Percentiles rank a stretch among this genome's conserved stretches.
Conservation (phyloP, 2,329 filamentous ascomycete species). For the Colletotrichum chrysophilum region DNA sequence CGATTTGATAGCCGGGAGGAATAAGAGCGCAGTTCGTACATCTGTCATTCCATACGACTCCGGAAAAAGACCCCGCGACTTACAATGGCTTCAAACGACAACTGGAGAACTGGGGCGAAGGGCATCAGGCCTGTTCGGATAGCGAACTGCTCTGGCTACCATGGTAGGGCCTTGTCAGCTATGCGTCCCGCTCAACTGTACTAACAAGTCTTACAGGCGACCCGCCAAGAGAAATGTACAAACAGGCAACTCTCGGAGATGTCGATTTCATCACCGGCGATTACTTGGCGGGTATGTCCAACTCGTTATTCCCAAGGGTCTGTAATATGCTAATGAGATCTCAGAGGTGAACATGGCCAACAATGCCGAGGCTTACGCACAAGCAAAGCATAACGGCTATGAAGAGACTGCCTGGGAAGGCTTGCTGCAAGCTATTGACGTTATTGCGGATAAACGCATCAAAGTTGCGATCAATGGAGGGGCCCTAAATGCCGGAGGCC, state of each 20-base stretch:
- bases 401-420: background rate
- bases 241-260: background rate
- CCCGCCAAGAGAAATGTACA: background rate
- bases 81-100: rapidly evolving
- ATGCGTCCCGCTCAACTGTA: rapidly evolving
- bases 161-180: background rate
- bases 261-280: background rate
- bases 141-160: background rate
- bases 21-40: background rate
- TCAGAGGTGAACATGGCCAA: background rate
- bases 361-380: background rate
- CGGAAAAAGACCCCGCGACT: background rate
- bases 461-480: background rate
- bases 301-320: background rate
- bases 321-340: background rate
- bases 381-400: background rate
- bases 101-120: rapidly evolving
- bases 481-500: background rate
- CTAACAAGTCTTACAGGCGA: background rate
- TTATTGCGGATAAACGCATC: background rate
- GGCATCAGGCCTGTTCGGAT: background rate
- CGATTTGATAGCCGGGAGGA: background rate
- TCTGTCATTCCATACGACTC: rapidly evolving
- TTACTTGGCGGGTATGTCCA: background rate
- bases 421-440: background rate